Conservation (phyloP, 2,329 filamentous ascomycete genomes). For the Fusarium hainanense region DNA sequence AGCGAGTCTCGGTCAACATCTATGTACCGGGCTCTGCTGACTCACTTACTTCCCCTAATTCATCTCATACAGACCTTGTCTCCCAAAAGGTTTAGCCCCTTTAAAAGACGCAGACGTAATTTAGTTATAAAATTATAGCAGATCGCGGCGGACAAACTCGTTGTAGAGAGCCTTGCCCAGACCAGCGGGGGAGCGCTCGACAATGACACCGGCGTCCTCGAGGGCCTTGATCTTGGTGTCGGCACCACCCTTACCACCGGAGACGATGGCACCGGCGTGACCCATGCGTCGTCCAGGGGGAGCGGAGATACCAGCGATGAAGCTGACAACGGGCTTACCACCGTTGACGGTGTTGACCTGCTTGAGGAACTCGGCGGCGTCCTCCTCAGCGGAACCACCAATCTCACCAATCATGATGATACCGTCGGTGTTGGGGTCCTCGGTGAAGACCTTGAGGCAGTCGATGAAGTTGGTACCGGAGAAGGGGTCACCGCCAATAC, state of each 20-base stretch:
- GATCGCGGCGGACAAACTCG: constrained; percentile 95
- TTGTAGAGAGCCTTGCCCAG: constrained; percentile 94
- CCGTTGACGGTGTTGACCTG: constrained; percentile 86
- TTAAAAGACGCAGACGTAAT: constrained; percentile 16
- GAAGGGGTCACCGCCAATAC: constrained; percentile 98
- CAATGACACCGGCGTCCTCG: constrained; percentile 91
- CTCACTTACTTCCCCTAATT: constrained; percentile 32
- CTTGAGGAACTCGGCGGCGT: constrained; percentile 95
- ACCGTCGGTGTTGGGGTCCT: constrained; percentile 95
- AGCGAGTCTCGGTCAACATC: constrained; percentile 33
- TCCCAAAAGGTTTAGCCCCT: constrained; percentile 15
- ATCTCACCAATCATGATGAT: constrained; percentile 99
- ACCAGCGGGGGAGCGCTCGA: constrained; percentile 91
- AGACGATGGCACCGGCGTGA: constrained; percentile 97
- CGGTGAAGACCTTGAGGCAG: constrained; percentile 95
- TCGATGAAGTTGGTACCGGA: constrained; percentile 99
- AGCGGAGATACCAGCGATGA: constrained; percentile 98
- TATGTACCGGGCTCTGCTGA: constrained; percentile 36
- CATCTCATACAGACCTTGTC: constrained; percentile 19
- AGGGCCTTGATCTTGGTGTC: constrained; percentile 98
- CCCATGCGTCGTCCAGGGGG: constrained; percentile 98
- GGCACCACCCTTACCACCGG: constrained; percentile 95
- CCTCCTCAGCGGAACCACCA: constrained; percentile 96
- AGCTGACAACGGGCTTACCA: constrained; percentile 94
- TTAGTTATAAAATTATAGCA: constrained; percentile 73